Evolutionary conservation across 768 basidiomycete species (phyloP).

Genomic region (Suillus subalutaceus): DNA sequence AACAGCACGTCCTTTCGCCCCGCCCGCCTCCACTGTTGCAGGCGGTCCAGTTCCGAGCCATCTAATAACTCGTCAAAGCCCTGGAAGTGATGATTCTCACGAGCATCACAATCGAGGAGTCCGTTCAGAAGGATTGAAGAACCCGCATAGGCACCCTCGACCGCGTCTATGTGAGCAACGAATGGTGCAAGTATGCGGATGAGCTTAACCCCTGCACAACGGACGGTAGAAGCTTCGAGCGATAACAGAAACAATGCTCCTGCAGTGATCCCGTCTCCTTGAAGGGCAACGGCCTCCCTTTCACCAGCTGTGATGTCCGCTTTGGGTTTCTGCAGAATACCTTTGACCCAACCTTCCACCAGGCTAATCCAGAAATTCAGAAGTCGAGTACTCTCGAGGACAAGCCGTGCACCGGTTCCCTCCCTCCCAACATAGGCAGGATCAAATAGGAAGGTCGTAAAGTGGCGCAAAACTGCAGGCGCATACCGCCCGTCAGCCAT

Average conservation of each 20-base stretch:
- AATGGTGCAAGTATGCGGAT: constrained; percentile 59
- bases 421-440: constrained; percentile 65
- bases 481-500: constrained; percentile 62
- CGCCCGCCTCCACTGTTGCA: constrained; percentile 69
- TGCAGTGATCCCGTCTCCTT: constrained; percentile 66
- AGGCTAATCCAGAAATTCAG: constrained; percentile 74
- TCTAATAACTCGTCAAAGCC: constrained; percentile 73
- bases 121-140: constrained; percentile 48
- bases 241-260: constrained; percentile 77
- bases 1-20: constrained; percentile 59
- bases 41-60: constrained; percentile 55
- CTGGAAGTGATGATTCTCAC: constrained; percentile 51
- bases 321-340: constrained; percentile 43
- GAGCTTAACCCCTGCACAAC: constrained; percentile 63
- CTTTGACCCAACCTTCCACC: constrained; percentile 68
- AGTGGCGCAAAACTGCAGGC: constrained; percentile 60
- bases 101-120: constrained; percentile 52
- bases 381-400: constrained; percentile 68
- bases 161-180: constrained; percentile 44
- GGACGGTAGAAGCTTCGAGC: constrained; percentile 52
- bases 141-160: constrained; percentile 32
- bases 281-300: constrained; percentile 43
- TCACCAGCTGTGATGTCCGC: constrained; percentile 45
- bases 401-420: constrained; percentile 60
- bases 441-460: constrained; percentile 75